These are phyloP conservation scores for Gnomoniopsis sp. DNA, from an alignment of 2,329 filamentous ascomycete species.

Conservation along the genomic window DNA sequence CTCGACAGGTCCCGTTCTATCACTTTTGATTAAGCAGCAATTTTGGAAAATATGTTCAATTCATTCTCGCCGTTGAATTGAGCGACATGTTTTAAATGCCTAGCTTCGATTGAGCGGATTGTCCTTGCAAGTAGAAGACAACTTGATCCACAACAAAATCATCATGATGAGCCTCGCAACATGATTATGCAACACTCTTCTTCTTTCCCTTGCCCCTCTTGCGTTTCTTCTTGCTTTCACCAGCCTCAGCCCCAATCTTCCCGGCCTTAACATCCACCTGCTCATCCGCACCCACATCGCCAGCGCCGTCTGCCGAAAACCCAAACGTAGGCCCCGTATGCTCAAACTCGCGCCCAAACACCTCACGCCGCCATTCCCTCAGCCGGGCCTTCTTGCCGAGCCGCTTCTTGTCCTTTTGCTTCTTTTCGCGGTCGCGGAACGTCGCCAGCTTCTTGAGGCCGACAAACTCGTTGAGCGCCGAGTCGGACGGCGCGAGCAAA, in stretches of 20 bases:
- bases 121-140: no score
- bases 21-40: no score
- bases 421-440: slow-evolving; percentile 86
- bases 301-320: slow-evolving; percentile 50
- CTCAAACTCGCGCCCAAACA: slow-evolving; percentile 58
- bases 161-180: background rate
- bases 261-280: slow-evolving; percentile 25
- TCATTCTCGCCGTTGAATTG: no score
- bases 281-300: slow-evolving; percentile 20
- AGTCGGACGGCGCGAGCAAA: slow-evolving; percentile 79
- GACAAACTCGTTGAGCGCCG: slow-evolving; percentile 82
- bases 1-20: background rate
- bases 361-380: slow-evolving; percentile 74
- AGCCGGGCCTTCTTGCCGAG: slow-evolving; percentile 91
- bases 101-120: no score
- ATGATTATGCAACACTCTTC: slow-evolving; percentile 21
- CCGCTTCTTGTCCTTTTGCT: slow-evolving; percentile 81
- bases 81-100: no score
- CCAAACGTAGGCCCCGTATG: slow-evolving; percentile 54
- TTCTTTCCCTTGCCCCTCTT: slow-evolving; percentile 35
- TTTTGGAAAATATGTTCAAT: no score
- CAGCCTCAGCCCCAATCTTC: slow-evolving; percentile 26
- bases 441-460: slow-evolving; percentile 92
- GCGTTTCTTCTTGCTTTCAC: slow-evolving; percentile 34
- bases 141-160: background rate